These are phyloP conservation scores for Globisporangium uncinulatum DNA, from an alignment of 352 stramenopile species.

Conservation along the genomic window DNA sequence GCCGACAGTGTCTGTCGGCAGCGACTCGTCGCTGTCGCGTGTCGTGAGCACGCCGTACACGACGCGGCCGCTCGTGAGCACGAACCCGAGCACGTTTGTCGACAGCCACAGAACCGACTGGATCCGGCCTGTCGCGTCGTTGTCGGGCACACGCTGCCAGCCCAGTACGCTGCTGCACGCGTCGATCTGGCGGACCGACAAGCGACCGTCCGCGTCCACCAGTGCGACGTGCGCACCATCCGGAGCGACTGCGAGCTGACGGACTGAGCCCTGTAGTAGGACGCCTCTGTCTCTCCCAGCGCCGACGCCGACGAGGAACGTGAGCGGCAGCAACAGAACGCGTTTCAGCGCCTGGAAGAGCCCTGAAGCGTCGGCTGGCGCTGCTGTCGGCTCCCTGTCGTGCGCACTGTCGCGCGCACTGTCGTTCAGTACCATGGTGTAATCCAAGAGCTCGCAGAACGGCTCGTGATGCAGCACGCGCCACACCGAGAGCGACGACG, in stretches of 20 bases:
- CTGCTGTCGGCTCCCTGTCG: neutral
- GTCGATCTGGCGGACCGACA: constrained; percentile 61
- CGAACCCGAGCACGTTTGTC: constrained; percentile 2
- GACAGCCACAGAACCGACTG: constrained; percentile 5
- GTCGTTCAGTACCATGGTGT: constrained; percentile 49
- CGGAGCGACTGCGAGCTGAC: constrained; percentile 36
- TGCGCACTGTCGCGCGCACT: neutral
- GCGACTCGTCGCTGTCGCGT: neutral
- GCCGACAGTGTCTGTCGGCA: neutral
- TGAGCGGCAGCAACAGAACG: constrained; percentile 26
- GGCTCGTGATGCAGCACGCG: constrained; percentile 32
- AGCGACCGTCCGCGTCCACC: constrained; percentile 33
- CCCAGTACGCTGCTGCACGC: constrained; percentile 42
- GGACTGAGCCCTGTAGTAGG: constrained; percentile 25
- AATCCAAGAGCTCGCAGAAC: constrained; percentile 53
- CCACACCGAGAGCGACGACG: constrained; percentile 69
- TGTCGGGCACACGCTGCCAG: constrained; percentile 38
- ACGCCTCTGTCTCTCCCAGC: constrained; percentile 8
- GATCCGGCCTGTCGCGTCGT: neutral
- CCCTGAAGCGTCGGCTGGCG: neutral
- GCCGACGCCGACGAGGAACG: constrained; percentile 32
- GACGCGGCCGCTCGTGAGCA: constrained; percentile 2
- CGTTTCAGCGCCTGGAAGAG: constrained; percentile 15
- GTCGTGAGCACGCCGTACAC: constrained; percentile 10
- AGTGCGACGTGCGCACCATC: constrained; percentile 49